Evolutionary conservation across 352 stramenopile species (phyloP).

Genomic region (Phytophthora nicotianae): DNA sequence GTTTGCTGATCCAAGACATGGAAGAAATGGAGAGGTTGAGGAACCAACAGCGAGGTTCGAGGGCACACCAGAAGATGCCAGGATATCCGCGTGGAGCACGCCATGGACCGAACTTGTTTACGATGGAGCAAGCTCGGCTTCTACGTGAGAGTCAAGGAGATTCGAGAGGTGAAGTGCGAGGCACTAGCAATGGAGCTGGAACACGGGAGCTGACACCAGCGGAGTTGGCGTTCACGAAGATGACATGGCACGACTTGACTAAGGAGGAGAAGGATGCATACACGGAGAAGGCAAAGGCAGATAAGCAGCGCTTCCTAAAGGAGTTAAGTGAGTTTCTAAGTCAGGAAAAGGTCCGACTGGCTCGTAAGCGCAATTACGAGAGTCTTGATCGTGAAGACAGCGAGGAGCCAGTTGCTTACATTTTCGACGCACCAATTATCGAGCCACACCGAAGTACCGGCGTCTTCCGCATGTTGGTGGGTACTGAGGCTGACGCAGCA

Average conservation of each 20-base stretch:
- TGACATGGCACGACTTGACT: constrained; percentile 54
- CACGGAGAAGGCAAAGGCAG: constrained; percentile 41
- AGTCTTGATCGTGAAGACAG: constrained; percentile 31
- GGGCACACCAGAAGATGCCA: constrained; percentile 49
- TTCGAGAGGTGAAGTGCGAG: constrained; percentile 10
- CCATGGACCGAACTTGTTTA: constrained; percentile 67
- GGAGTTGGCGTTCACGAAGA: constrained; percentile 35
- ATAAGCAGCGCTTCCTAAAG: constrained; percentile 59
- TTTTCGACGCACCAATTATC: constrained; percentile 79
- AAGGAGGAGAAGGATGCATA: constrained; percentile 55
- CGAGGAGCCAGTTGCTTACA: constrained; percentile 64
- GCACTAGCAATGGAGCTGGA: constrained; percentile 4
- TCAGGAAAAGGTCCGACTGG: constrained; percentile 46
- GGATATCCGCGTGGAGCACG: constrained; percentile 63
- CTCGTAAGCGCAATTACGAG: constrained; percentile 62
- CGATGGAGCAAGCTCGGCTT: constrained; percentile 66
- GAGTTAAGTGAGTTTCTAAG: constrained; percentile 65
- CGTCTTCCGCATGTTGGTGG: constrained; percentile 76
- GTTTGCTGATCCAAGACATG: constrained; percentile 70
- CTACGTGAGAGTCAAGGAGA: constrained; percentile 31
- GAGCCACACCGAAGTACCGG: constrained; percentile 54
- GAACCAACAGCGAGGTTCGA: constrained; percentile 57
- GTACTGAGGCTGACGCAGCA: constrained; percentile 29
- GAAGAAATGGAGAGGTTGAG: constrained; percentile 66
- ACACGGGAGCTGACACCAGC: constrained; percentile 33